Evolutionary conservation across 1,139 yeast genomes (phyloP), one percentile per base, ranked within the genome.

Genomic region (Geotrichum macrosporum): DNA sequence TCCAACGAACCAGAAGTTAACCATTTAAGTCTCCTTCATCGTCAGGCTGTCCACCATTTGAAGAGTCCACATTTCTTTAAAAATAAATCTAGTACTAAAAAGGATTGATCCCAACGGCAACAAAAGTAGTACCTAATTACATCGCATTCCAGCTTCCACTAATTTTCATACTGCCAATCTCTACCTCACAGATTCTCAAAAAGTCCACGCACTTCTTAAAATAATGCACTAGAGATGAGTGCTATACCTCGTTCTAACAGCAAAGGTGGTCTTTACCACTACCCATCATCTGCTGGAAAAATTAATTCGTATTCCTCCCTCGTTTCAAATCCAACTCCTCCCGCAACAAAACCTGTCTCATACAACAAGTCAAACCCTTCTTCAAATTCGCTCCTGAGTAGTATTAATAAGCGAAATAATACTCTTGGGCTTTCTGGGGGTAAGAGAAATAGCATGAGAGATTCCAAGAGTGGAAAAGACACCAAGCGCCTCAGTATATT

Each of bases 401-500:
- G 32, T 21, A 26, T 26, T 9, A 36, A 36, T 32, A 24, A 19
- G n/a, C 31, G 19, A 10, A 27, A 36, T n/a, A 36, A 8, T 13
- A 15, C 32, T 6, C 4, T 29, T 5, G 6, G 20, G 21, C 16
- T 33, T 5, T 21, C 27, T 24, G 27, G 6, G 27, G 10, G 12
- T n/a, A 37, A 27, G 29, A 31, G 34, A 20, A 37, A 15, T 19
- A 8, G 24, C 6, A 9, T 18, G 3, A 18, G 8, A 27, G 34
- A 29, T 4, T 3, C 20, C 24, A 37, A 37, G 24, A 12, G 22
- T 8, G 31, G 22, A 20, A 37, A 29, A 9, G 41, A 37, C 24
- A 22, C 34, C 33, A 38, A 31, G 22, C 47, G 47, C 13, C 44
- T 22, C 22, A 38, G 44, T 19, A 44, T 44, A n/a, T 44, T 44